phyloP scores from a whole-genome alignment of 306 rosid species.

The Alnus rubra region DNA sequence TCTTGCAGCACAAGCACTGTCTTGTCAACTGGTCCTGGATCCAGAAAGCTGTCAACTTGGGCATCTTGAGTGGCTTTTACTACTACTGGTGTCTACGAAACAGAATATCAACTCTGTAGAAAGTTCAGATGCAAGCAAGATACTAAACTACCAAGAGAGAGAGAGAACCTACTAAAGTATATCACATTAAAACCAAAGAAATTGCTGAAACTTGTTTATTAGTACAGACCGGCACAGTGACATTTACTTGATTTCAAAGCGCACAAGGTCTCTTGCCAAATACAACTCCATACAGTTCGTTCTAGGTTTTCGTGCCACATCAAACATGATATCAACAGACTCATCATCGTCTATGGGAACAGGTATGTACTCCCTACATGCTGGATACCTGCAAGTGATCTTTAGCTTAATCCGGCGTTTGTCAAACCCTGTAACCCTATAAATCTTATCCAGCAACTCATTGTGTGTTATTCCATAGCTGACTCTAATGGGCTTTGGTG shows the following conservation, averaged over 20 bases:
- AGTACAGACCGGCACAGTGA: neutral
- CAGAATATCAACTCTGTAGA: neutral
- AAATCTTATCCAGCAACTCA: slow-evolving; percentile 28
- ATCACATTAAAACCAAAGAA: neutral
- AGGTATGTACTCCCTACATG: slow-evolving; percentile 34
- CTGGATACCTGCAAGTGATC: slow-evolving; percentile 34
- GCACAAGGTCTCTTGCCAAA: slow-evolving; percentile 18
- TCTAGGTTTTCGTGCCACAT: slow-evolving; percentile 29
- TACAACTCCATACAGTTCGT: slow-evolving; percentile 30
- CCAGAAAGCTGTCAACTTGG: slow-evolving; percentile 27
- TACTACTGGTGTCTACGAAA: neutral
- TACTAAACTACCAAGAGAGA: neutral
- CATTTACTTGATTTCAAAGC: slow-evolving; percentile 17
- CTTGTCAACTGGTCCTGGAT: slow-evolving; percentile 29
- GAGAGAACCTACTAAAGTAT: neutral
- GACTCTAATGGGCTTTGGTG: slow-evolving; percentile 33
- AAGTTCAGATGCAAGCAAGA: slow-evolving; percentile 2
- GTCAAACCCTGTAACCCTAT: slow-evolving; percentile 27
- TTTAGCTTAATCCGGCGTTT: slow-evolving; percentile 20
- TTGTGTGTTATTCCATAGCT: slow-evolving; percentile 26
- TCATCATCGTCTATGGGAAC: slow-evolving; percentile 32
- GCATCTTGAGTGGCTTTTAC: slow-evolving; percentile 7
- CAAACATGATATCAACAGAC: slow-evolving; percentile 31
- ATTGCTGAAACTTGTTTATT: slow-evolving; percentile 15
- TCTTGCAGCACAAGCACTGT: slow-evolving; percentile 29